A percentile compares a stretch with the other conserved stretches of the same genome.
These are phyloP conservation scores for Hypseocharis bilobata DNA, from an alignment of 441 rosid genomes.

Conservation along the genomic window DNA sequence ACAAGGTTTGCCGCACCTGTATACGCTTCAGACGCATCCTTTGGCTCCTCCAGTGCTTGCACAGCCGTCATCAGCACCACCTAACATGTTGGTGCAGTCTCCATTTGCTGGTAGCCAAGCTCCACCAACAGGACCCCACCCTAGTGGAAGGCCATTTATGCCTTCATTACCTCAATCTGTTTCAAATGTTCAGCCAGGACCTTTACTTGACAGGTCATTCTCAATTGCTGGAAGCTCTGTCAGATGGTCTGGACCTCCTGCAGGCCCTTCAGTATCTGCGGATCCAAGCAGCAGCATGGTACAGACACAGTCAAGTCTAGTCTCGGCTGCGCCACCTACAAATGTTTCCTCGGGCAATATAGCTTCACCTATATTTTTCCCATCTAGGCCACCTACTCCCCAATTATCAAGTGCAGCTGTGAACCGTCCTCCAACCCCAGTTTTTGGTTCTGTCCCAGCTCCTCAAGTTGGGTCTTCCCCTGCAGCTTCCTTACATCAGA, in stretches of 20 bases:
- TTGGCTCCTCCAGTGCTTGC: conserved; percentile 26
- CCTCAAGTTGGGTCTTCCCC: conserved; percentile 22
- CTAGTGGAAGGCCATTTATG: conserved; percentile 31
- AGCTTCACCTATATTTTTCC: conserved; percentile 17
- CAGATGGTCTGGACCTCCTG: conserved; percentile 32
- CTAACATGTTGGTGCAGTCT: conserved; percentile 20
- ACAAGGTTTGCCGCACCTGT: conserved; percentile 33
- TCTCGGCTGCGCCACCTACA: conserved; percentile 23
- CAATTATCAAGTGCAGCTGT: conserved; percentile 15
- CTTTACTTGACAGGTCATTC: conserved; percentile 24
- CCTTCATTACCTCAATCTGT: conserved; percentile 33
- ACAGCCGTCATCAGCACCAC: conserved; percentile 35
- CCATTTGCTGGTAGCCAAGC: conserved; percentile 36
- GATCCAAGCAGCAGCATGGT: conserved; percentile 35
- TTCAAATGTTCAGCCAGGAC: conserved; percentile 26
- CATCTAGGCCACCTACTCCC: conserved; percentile 26
- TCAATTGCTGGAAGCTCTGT: conserved; percentile 25
- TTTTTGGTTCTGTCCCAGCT: conserved; percentile 25
- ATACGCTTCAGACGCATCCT: conserved; percentile 29
- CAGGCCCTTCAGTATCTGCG: conserved; percentile 18
- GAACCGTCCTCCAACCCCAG: conserved; percentile 23
- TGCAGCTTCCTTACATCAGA: conserved; percentile 19
- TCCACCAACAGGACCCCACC: conserved; percentile 27
- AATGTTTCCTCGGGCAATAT: conserved; percentile 24
- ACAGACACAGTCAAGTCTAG: conserved; percentile 35